Evolutionary conservation across 1,139 yeast species (phyloP).

Genomic region (Diutina sp.): DNA sequence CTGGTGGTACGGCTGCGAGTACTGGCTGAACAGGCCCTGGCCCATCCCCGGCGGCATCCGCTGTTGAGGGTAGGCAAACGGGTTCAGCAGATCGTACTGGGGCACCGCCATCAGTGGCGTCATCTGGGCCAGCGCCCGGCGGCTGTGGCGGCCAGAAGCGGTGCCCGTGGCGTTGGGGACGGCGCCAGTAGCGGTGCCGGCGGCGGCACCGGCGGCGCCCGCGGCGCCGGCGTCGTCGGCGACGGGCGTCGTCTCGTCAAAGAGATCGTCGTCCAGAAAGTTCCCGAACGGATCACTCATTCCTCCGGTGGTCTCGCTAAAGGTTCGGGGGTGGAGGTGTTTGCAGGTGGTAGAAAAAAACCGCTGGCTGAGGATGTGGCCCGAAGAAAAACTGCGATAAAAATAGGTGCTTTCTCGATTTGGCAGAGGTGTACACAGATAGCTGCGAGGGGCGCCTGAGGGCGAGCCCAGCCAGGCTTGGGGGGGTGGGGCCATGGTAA

Average conservation of each 20-base stretch:
- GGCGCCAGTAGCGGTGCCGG: background rate
- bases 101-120: background rate
- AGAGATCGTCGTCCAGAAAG: conserved; percentile 2
- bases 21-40: background rate
- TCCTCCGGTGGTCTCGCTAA: background rate
- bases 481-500: background rate
- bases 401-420: background rate
- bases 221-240: background rate
- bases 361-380: background rate
- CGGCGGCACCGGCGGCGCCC: background rate
- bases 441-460: background rate
- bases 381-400: conserved; percentile 1
- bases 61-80: background rate
- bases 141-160: background rate
- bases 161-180: background rate
- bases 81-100: background rate
- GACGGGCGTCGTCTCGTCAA: background rate
- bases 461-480: background rate
- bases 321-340: background rate
- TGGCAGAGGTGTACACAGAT: conserved; percentile 1
- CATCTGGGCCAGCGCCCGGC: background rate
- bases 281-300: conserved; percentile 2
- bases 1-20: conserved; percentile 1
- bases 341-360: background rate
- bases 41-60: background rate